A percentile compares a stretch with the other conserved stretches of the same genome.
Conservation (phyloP, 2,329 filamentous ascomycete species). For the Lachnellula subtilissima region DNA sequence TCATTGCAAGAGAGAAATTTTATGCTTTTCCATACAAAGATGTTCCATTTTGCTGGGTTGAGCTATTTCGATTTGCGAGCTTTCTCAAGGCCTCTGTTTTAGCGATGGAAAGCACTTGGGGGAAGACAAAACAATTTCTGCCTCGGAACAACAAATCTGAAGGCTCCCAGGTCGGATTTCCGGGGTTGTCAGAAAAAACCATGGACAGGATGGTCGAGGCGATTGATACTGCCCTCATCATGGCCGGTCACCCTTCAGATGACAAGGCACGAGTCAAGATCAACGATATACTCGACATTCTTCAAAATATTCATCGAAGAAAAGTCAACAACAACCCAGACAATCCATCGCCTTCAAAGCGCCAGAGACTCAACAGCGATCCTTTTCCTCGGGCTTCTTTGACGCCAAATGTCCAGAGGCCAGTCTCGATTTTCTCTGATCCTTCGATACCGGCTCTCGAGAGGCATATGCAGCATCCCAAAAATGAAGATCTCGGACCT, state of each 20-base stretch:
- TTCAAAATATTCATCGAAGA: constrained; percentile 49
- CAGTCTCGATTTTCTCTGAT: constrained; percentile 39
- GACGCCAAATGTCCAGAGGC: constrained; percentile 38
- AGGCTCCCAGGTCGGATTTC: neutral
- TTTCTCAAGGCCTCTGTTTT: constrained; percentile 53
- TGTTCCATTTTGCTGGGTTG: constrained; percentile 63
- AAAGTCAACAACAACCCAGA: neutral
- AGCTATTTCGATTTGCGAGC: constrained; percentile 66
- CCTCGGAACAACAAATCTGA: neutral
- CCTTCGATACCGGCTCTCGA: constrained; percentile 59
- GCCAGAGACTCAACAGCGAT: constrained; percentile 15
- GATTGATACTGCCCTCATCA: constrained; percentile 32
- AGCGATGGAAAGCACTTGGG: constrained; percentile 23
- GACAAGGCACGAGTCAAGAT: constrained; percentile 33
- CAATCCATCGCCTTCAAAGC: constrained; percentile 14
- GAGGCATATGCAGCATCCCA: constrained; percentile 47
- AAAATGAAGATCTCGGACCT: constrained; percentile 36
- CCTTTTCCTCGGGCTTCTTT: constrained; percentile 29
- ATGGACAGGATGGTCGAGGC: constrained; percentile 27
- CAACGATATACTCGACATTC: constrained; percentile 53
- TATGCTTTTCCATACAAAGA: constrained; percentile 65
- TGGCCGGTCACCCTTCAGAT: constrained; percentile 21
- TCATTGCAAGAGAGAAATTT: constrained; percentile 59
- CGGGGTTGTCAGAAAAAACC: neutral
- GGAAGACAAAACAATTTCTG: neutral